phyloP scores from a whole-genome alignment of 2,329 filamentous ascomycete genomes.

The Neospermospora avenae region DNA sequence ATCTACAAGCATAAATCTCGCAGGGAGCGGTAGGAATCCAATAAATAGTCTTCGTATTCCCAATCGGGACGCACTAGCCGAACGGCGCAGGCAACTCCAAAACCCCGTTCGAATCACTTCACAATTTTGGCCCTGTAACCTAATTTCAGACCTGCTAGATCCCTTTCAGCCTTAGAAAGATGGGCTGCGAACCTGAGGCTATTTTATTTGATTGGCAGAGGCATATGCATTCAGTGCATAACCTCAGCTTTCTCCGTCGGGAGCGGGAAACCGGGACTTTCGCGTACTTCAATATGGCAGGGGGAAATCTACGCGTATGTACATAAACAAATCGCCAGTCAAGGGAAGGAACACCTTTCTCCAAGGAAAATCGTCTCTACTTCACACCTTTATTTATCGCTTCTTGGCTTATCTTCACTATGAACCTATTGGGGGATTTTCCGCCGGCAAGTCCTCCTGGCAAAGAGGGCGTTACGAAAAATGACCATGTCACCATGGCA shows the following conservation, averaged over 20 bases:
- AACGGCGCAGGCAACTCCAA: not conserved
- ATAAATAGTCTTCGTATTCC: not conserved
- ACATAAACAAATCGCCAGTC: not conserved
- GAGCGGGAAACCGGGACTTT: not conserved
- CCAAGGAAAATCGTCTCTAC: not conserved
- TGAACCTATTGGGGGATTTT: not conserved
- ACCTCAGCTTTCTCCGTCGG: not conserved
- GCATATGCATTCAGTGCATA: not conserved
- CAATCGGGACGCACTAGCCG: not conserved
- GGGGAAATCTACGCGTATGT: not conserved
- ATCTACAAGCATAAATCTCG: no score
- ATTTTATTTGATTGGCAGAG: not conserved
- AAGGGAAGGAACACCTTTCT: not conserved
- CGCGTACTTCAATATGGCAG: not conserved
- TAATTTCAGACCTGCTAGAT: not conserved
- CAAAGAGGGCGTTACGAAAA: not conserved
- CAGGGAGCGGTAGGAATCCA: not conserved
- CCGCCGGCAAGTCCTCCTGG: not conserved
- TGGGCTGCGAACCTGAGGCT: not conserved
- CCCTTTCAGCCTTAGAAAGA: not conserved
- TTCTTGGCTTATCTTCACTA: not conserved
- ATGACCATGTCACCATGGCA: not conserved
- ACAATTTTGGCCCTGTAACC: not conserved
- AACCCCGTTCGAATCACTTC: not conserved
- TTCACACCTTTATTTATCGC: not conserved